Evolutionary conservation across 371 early-diverging fungal genomes (phyloP), one percentile per base, ranked within the genome.

Genomic region (Apophysomyces sp.): DNA sequence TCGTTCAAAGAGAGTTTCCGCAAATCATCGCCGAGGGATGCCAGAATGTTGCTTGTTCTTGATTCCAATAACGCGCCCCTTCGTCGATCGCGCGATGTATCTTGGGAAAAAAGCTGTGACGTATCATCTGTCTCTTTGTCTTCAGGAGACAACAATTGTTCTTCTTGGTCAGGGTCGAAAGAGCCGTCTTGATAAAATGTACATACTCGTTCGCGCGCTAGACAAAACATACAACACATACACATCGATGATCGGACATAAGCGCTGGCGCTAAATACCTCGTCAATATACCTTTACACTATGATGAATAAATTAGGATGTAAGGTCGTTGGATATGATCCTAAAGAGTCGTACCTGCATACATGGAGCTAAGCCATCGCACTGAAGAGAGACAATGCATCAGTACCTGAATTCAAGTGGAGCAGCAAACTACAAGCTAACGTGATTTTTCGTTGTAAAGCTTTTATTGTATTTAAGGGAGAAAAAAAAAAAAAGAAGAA

Each of bases 291-390:
- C 65, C 64, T 64, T 69, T 64, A 18, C 63, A 55, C 65, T 61
- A 49, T 16, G 11, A 32, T 36, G 27, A 41, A 1, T 31, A 37
- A 21, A 52, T 39, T 32, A 32, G 36, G 30, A 27, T 29, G 13
- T 34, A 34, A 58, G 51, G 27, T 55, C 28, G 40, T 31, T 31
- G 15, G 21, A n/a, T 8, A 7, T 15, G 5, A 18, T 12, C 1
- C 3, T 34, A 36, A 21, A 29, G 8, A 31, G 3, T 8, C 26
- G 31, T 76, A 81, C 81, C 81, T 81, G 81, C 81, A 81, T 81
- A 69, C 81, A 81, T n/a, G 81, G 81, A 15, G 73, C 78, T 11
- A 81, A 41, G 21, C 81, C 81, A 73, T 81, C 81, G 21, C 81
- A 81, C 81, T 81, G 60, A 21, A 63, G 36, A 56, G 41, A 29